Evolutionary conservation across 2,329 filamentous ascomycete species (phyloP).

Genomic region (Ophiostoma australiae): DNA sequence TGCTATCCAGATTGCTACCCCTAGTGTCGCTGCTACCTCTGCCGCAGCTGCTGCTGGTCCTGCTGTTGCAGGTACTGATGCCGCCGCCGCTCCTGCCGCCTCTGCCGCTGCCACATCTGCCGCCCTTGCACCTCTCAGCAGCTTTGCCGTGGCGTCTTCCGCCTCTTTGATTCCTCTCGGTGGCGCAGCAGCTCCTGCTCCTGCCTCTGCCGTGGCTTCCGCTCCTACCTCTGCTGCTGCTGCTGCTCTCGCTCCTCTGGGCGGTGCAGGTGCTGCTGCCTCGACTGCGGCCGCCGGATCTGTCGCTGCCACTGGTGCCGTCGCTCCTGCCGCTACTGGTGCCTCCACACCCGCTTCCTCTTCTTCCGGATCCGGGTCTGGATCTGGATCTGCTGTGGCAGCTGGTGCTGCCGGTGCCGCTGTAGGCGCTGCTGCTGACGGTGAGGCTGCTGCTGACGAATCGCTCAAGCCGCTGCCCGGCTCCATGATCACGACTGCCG

Average conservation of each 20-base stretch:
- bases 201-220: neutral
- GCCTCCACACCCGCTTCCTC: neutral
- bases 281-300: neutral
- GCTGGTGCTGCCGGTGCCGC: neutral
- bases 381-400: neutral
- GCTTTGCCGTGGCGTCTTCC: neutral
- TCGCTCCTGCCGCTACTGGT: neutral
- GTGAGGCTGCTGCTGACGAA: neutral
- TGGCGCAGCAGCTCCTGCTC: neutral
- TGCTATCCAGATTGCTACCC: neutral
- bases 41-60: too few relatives aligned
- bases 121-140: neutral
- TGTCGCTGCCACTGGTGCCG: neutral
- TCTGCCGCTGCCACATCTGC: neutral
- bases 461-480: neutral
- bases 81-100: neutral
- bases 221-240: neutral
- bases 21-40: neutral
- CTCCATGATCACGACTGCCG: neutral
- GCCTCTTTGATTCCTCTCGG: neutral
- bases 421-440: neutral
- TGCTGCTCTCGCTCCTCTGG: neutral
- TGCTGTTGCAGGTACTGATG: neutral
- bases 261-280: neutral
- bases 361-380: neutral